Evolutionary conservation across 495 filamentous ascomycete species (phyloP).

Genomic region (Aspergillus avenaceus): DNA sequence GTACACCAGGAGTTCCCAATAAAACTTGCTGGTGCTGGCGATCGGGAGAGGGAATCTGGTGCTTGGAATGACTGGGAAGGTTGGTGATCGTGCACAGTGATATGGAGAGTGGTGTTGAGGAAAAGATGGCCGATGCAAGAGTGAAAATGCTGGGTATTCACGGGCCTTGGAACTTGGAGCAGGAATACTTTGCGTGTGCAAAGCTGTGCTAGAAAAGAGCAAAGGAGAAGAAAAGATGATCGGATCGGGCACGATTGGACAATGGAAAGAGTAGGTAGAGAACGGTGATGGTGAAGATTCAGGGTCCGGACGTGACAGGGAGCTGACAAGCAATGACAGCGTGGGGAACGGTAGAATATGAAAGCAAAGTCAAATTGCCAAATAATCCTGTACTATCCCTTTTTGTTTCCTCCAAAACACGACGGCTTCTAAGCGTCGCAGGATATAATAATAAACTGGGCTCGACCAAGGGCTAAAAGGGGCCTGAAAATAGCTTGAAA

Average conservation of each 20-base stretch:
- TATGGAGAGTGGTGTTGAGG: conserved; percentile 27
- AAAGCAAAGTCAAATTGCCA: conserved; percentile 15
- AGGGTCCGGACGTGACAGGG: conserved; percentile 19
- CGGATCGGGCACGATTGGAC: conserved; percentile 22
- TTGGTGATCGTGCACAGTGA: conserved; percentile 33
- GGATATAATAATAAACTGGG: conserved; percentile 9
- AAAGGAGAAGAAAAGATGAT: conserved; percentile 15
- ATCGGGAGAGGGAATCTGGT: conserved; percentile 42
- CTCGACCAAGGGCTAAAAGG: conserved; percentile 5
- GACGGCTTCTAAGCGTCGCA: conserved; percentile 6
- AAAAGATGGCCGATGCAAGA: conserved; percentile 25
- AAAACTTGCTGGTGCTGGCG: conserved; percentile 84
- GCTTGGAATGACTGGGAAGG: conserved; percentile 34
- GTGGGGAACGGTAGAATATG: conserved; percentile 12
- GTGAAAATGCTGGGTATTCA: conserved; percentile 26
- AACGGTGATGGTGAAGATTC: conserved; percentile 19
- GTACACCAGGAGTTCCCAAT: conserved; percentile 86
- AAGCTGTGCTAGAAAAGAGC: conserved; percentile 21
- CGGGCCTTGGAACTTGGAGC: conserved; percentile 21
- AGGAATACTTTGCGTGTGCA: conserved; percentile 15
- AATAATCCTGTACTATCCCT: conserved; percentile 13
- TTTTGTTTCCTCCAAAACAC: conserved; percentile 18
- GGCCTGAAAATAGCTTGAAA: conserved; percentile 1
- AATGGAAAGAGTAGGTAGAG: conserved; percentile 19
- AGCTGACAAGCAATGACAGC: conserved; percentile 18